A percentile compares a stretch with the other conserved stretches of the same genome.
Conservation (phyloP, 805 yeast genomes). For the Candida sphagnicola region DNA sequence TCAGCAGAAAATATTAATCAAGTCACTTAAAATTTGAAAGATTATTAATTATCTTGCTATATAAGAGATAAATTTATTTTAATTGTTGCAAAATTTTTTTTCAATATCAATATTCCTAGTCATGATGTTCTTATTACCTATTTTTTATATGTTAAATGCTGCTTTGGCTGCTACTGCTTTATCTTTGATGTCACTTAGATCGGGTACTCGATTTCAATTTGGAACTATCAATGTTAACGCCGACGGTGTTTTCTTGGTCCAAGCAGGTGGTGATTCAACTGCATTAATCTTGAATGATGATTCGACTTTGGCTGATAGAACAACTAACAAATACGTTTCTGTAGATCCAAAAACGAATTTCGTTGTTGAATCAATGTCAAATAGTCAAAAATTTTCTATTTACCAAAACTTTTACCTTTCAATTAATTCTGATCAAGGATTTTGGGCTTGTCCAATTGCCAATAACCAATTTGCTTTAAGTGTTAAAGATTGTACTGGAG, state of each 20-base stretch:
- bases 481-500: slow-evolving; percentile 23
- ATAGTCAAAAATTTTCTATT: slow-evolving; percentile 9
- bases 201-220: slow-evolving; percentile 24
- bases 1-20: too few relatives aligned
- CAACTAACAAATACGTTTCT: slow-evolving; percentile 13
- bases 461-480: slow-evolving; percentile 20
- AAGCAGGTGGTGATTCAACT: slow-evolving; percentile 5
- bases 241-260: slow-evolving; percentile 9
- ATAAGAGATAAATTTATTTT: too few relatives aligned
- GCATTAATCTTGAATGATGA: slow-evolving; percentile 18
- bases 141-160: slow-evolving; percentile 17
- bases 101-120: neutral
- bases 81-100: too few relatives aligned
- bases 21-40: too few relatives aligned
- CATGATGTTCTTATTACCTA: slow-evolving; percentile 10
- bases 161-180: slow-evolving; percentile 21
- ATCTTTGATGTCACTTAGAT: slow-evolving; percentile 17
- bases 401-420: slow-evolving; percentile 7
- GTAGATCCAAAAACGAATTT: slow-evolving; percentile 3
- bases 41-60: too few relatives aligned
- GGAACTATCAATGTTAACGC: slow-evolving; percentile 4
- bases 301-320: slow-evolving; percentile 17
- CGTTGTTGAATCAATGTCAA: slow-evolving; percentile 1
- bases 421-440: slow-evolving; percentile 3
- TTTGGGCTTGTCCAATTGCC: slow-evolving; percentile 10